Evolutionary conservation across 805 yeast species (phyloP).

Genomic region (Kluyveromyces nonfermentans): DNA sequence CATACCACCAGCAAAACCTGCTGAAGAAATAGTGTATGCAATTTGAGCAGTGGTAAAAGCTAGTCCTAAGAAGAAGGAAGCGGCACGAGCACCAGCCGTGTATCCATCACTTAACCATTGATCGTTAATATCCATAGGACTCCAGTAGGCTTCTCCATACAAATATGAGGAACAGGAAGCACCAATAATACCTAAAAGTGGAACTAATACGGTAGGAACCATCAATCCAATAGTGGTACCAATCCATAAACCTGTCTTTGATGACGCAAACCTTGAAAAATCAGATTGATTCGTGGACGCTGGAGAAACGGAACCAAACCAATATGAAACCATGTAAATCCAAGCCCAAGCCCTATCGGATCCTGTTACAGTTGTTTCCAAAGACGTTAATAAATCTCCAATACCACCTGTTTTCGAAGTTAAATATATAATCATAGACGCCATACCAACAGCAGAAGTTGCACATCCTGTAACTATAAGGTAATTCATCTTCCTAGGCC

Average conservation of each 20-base stretch:
- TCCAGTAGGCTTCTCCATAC: conserved; percentile 31
- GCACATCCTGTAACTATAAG: conserved; percentile 29
- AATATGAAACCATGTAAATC: conserved; percentile 33
- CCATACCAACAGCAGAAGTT: conserved; percentile 31
- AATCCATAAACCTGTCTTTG: conserved; percentile 21
- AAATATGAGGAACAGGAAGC: conserved; percentile 31
- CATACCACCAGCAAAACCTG: conserved; percentile 38
- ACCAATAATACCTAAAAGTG: conserved; percentile 35
- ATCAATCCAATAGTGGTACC: conserved; percentile 30
- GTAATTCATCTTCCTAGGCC: conserved; percentile 35
- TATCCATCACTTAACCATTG: conserved; percentile 25
- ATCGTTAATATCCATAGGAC: conserved; percentile 29
- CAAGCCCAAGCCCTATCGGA: conserved; percentile 34
- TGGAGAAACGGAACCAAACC: conserved; percentile 34
- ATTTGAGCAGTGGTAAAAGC: conserved; percentile 32
- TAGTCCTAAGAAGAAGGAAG: conserved; percentile 33
- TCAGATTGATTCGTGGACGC: conserved; percentile 35
- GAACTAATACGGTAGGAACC: conserved; percentile 34
- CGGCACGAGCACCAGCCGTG: conserved; percentile 31
- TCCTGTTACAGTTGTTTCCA: conserved; percentile 24
- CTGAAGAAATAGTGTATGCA: conserved; percentile 32
- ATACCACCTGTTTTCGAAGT: conserved; percentile 28
- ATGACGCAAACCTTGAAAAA: conserved; percentile 33
- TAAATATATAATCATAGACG: conserved; percentile 31
- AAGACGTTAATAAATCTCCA: conserved; percentile 25